Conservation (phyloP, 139 green algal genomes). For the Chlamydomonas sphaeroides region DNA sequence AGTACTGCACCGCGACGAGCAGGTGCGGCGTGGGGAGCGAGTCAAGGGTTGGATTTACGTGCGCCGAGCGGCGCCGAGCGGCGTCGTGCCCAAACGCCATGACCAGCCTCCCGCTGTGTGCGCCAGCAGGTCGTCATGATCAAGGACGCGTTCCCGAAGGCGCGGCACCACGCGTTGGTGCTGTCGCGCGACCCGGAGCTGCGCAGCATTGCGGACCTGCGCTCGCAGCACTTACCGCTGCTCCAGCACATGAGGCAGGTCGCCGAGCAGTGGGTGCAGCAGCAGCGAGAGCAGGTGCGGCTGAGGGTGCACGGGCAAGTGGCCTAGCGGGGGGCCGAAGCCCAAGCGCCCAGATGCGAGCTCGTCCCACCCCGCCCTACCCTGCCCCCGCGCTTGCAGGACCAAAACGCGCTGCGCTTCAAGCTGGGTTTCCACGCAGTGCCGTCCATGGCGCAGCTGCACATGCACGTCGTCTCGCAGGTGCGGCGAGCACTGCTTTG, state of each 20-base stretch:
- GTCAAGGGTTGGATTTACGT: too few species aligned
- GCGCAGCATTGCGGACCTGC: conserved; percentile 56
- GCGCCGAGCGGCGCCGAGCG: too few species aligned
- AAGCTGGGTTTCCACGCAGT: conserved; percentile 81
- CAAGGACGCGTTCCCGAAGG: conserved; percentile 76
- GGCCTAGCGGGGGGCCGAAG: too few species aligned
- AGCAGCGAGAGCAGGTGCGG: not conserved
- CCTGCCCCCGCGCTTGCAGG: not conserved
- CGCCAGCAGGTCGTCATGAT: conserved; percentile 71
- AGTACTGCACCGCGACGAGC: conserved; percentile 20
- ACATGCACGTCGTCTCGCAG: conserved; percentile 86
- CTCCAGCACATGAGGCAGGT: conserved; percentile 73
- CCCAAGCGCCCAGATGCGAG: too few species aligned
- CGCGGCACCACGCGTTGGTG: conserved; percentile 70
- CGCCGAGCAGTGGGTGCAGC: conserved; percentile 8
- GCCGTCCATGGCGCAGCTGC: conserved; percentile 87
- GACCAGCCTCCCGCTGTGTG: too few species aligned
- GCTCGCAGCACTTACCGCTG: conserved; percentile 60
- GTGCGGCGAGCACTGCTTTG: conserved; percentile 4
- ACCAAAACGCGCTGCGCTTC: conserved; percentile 46
- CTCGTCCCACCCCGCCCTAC: too few species aligned
- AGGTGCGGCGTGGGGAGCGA: too few species aligned
- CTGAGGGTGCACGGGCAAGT: too few species aligned
- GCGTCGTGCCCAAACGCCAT: too few species aligned
- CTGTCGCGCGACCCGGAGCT: conserved; percentile 63